Base-by-base conservation (phyloP, 495 filamentous ascomycete species). In the Elasticomyces elasticus region DNA sequence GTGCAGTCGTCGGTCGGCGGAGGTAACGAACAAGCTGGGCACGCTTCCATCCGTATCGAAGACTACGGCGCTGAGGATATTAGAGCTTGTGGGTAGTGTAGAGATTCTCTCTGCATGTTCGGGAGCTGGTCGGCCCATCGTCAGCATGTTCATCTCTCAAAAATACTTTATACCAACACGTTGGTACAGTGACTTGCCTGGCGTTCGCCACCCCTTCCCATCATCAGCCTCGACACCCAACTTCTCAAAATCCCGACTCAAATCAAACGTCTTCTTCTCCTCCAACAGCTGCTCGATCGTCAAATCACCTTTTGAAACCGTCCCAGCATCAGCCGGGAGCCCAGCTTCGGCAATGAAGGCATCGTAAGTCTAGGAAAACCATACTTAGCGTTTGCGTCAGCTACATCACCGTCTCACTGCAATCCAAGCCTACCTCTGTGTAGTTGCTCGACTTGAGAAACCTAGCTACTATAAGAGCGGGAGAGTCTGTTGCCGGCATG, bases 271-370 rank as follows among this genome's bases (percentile, higher is more conserved):
- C 55, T 74, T 74, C 66, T 86, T 86, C 65, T 86, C 82, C 44
- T 83, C 74, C 33, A 86, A 70, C 41, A 86, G 67, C 48, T 73
- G 66, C 53, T 86, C 82, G 42, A 86, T 73, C 11, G 82, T 83
- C 60, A 82, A 69, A 42, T 72, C 71, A 38, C 71, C 67, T 28
- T 65, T 65, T 10, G 58, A 44, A 5, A 54, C 52, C 11, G 62
- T 64, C 35, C 72, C 76, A 12, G 75, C 72, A 55, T 72, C 72
- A 10, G 60, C 58, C 4, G 75, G 65, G 17, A 86, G 72, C 17
- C 73, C 73, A 12, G 83, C 80, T 66, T 86, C 83, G 38, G 70
- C 69, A 30, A 86, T 69, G 61, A 86, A 86, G 9, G 71, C 72
- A 6, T 74, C 59, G 5, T 62, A 62, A 81, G 70, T 15, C 83